Base-by-base conservation (phyloP, 495 filamentous ascomycete genomes). In the Podospora pseudopauciseta region DNA sequence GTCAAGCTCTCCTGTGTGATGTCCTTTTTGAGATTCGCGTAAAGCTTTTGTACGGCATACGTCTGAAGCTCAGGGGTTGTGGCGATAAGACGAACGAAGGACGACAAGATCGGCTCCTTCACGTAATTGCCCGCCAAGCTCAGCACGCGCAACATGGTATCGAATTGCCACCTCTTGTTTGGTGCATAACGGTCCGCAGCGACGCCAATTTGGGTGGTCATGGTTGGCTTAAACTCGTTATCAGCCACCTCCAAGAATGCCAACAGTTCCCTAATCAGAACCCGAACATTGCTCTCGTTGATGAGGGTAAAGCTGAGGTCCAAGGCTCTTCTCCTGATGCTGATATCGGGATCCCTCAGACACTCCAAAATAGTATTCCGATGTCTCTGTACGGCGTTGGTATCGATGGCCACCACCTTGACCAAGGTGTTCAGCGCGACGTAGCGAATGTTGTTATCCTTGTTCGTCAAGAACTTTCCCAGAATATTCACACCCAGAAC, bases 371-470 rank as follows among this genome's bases (percentile, higher is more conserved):
- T 97, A 7, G 95, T 99, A 77, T 97, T 98, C 64, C 96, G 89
- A 79, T 99, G 95, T 76, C 95, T 84, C 75, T 98, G 96, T 4
- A 99, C 95, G 2, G 95, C 96, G 74, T 97, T 98, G 19, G 95
- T 96, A 76, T 99, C 95, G 53, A 99, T 92, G 11, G 96, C 94
- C 58, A 99, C 94, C 63, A 99, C 95, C 80, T 99, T 99, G 80
- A 97, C 94, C 67, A 99, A 83, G 1, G 95, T 99, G 78, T 99
- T 99, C 28, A 99, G 80, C 27, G 95, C 95, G 60, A 99, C 95
- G 76, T 99, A 99, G 73, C 95, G 92, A 76, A 99, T 98, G 74
- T 99, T 99, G 83, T 99, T 99, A 80, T 99, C 95, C 77, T 94
- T 91, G 79, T 99, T 99, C 6, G 93, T 88, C 65, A 99, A 81